Percentiles rank a stretch among this genome's conserved stretches.
These are phyloP conservation scores for Colletotrichum tropicicola DNA, from an alignment of 2,329 filamentous ascomycete genomes.

Conservation along the genomic window DNA sequence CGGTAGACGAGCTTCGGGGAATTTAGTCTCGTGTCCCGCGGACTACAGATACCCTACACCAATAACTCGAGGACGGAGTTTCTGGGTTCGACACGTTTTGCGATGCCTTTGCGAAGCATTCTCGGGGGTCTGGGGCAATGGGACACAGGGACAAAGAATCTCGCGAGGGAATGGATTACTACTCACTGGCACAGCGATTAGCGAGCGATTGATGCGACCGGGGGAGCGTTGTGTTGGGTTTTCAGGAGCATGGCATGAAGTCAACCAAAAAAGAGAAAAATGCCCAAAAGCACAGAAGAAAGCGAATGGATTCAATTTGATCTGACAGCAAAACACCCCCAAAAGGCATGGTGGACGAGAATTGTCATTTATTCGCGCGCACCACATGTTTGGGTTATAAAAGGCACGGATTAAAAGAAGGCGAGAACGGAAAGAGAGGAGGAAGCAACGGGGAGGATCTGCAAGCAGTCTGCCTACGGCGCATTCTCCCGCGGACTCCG, in stretches of 20 bases:
- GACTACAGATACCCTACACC: constrained; percentile 24
- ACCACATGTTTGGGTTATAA: constrained; percentile 16
- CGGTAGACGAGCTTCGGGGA: constrained; percentile 19
- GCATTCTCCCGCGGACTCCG: neutral
- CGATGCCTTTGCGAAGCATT: constrained; percentile 24
- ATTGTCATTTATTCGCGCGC: neutral
- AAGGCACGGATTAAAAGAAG: constrained; percentile 3
- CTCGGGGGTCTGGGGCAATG: constrained; percentile 8
- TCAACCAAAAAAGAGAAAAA: constrained; percentile 20
- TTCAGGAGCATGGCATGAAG: constrained; percentile 23
- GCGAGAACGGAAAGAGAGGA: neutral
- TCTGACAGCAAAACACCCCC: neutral
- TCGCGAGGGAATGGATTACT: constrained; percentile 19
- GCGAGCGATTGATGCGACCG: constrained; percentile 14
- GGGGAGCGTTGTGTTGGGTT: constrained; percentile 21
- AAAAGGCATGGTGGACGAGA: constrained; percentile 1
- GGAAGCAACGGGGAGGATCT: too few relatives aligned
- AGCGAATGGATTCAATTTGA: constrained; percentile 21
- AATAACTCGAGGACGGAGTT: constrained; percentile 24
- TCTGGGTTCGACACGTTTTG: constrained; percentile 23
- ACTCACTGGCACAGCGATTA: constrained; percentile 23
- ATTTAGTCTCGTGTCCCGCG: constrained; percentile 18
- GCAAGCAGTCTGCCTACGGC: neutral
- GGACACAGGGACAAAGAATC: constrained; percentile 3
- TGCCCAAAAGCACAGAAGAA: constrained; percentile 26